A percentile compares a stretch with the other conserved stretches of the same genome.
These are phyloP conservation scores for Claviceps quebecensis DNA, from an alignment of 2,329 filamentous ascomycete species.

Conservation along the genomic window DNA sequence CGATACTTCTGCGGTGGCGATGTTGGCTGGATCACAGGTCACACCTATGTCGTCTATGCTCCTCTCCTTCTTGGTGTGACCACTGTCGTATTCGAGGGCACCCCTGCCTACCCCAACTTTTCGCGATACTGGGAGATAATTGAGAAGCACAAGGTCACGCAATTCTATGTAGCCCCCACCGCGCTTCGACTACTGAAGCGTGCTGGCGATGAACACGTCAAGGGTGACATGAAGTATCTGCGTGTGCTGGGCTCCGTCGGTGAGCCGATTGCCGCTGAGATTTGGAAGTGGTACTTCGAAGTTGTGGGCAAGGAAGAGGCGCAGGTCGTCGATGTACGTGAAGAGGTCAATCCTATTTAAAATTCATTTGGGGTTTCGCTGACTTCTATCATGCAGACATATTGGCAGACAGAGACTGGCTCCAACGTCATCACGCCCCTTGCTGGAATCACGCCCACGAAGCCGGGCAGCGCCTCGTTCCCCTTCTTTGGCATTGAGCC, in stretches of 20 bases:
- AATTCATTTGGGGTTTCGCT: too few species aligned
- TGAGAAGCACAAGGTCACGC: slow-evolving; percentile 84
- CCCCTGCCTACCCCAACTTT: slow-evolving; percentile 93
- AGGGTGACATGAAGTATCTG: slow-evolving; percentile 76
- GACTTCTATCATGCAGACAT: slow-evolving; percentile 48
- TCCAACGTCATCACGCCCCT: slow-evolving; percentile 92
- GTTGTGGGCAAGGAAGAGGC: slow-evolving; percentile 85
- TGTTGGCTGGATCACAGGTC: slow-evolving; percentile 97
- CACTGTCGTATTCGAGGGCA: slow-evolving; percentile 95
- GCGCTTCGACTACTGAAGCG: slow-evolving; percentile 88
- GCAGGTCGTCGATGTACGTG: slow-evolving; percentile 80
- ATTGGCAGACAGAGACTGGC: slow-evolving; percentile 99
- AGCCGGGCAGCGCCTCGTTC: slow-evolving; percentile 87
- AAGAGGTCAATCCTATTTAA: not conserved
- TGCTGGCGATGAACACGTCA: slow-evolving; percentile 84
- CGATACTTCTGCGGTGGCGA: slow-evolving; percentile 96
- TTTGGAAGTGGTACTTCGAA: slow-evolving; percentile 99
- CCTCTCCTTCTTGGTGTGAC: slow-evolving; percentile 84
- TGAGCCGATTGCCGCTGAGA: slow-evolving; percentile 92
- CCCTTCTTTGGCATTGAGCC: slow-evolving; percentile 98
- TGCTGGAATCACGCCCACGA: slow-evolving; percentile 86
- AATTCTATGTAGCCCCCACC: slow-evolving; percentile 97
- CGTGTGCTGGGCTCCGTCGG: slow-evolving; percentile 88
- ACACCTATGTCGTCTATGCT: slow-evolving; percentile 96
- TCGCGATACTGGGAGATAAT: slow-evolving; percentile 98